Evolutionary conservation across 257 asterid species (phyloP).

Genomic region (Osmanthus fragrans): DNA sequence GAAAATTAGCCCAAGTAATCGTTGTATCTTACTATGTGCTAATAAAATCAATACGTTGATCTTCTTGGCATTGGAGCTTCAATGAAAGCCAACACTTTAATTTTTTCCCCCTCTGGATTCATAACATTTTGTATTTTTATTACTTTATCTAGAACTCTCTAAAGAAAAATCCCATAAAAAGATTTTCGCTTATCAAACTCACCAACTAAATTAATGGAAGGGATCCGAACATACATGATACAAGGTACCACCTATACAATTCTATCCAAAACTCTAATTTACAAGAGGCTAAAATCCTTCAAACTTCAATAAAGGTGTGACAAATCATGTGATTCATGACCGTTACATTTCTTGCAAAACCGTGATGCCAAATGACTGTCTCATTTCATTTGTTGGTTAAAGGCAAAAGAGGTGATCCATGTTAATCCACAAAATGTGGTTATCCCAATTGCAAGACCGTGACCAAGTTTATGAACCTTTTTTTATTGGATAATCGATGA

Average conservation of each 20-base stretch:
- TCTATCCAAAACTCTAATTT: conserved; percentile 22
- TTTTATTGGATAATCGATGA: background rate
- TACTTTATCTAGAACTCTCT: too few species aligned
- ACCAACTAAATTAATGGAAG: background rate
- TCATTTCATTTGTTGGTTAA: conserved; percentile 5
- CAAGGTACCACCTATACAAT: conserved; percentile 15
- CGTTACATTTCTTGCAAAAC: conserved; percentile 18
- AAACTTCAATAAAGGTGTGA: conserved; percentile 10
- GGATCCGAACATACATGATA: background rate
- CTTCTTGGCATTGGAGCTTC: too few species aligned
- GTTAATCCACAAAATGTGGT: conserved; percentile 8
- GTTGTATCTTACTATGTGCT: too few species aligned
- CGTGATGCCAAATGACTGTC: conserved; percentile 29
- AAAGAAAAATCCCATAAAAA: too few species aligned
- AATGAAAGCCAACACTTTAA: too few species aligned
- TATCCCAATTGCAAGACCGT: conserved; percentile 22
- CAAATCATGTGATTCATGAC: conserved; percentile 39
- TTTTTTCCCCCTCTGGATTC: too few species aligned
- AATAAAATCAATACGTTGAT: too few species aligned
- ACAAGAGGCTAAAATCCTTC: conserved; percentile 8
- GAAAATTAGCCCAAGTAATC: too few species aligned
- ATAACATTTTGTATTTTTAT: too few species aligned
- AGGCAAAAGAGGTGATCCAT: conserved; percentile 12
- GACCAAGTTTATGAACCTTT: conserved; percentile 23
- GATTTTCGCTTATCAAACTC: background rate